These are phyloP conservation scores for Alternaria longipes DNA, from an alignment of 2,329 filamentous ascomycete species.

Conservation along the genomic window DNA sequence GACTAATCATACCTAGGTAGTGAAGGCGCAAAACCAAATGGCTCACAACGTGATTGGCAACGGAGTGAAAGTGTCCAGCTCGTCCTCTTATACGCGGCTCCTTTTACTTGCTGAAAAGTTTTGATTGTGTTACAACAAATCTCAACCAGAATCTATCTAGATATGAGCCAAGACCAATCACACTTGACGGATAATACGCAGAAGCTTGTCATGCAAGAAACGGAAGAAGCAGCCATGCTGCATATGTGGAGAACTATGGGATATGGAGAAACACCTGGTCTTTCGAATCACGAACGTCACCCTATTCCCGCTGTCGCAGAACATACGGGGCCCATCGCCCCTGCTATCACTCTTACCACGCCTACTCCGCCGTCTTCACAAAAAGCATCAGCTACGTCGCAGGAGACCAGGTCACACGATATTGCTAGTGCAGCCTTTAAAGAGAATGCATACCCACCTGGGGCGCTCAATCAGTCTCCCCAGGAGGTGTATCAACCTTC, in stretches of 20 bases:
- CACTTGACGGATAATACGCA: background rate
- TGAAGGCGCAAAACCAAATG: background rate
- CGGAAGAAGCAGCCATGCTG: background rate
- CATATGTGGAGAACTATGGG: background rate
- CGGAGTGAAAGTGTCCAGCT: background rate
- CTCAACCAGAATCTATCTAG: background rate
- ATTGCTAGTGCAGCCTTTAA: background rate
- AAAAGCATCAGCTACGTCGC: background rate
- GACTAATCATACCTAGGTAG: background rate
- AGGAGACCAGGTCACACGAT: rapidly evolving
- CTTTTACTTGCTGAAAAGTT: background rate
- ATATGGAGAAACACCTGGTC: background rate
- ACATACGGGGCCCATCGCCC: background rate
- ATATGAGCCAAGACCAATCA: background rate
- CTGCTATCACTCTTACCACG: background rate
- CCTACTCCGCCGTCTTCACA: background rate
- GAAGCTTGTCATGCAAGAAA: background rate
- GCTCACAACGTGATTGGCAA: background rate
- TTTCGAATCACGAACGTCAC: background rate
- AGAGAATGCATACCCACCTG: background rate
- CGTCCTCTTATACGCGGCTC: background rate
- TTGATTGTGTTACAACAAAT: background rate
- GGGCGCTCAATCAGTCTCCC: background rate
- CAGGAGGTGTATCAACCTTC: background rate
- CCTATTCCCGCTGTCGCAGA: background rate